These are phyloP conservation scores for Ocimum tenuiflorum DNA, from an alignment of 257 asterid species.

Conservation along the genomic window DNA sequence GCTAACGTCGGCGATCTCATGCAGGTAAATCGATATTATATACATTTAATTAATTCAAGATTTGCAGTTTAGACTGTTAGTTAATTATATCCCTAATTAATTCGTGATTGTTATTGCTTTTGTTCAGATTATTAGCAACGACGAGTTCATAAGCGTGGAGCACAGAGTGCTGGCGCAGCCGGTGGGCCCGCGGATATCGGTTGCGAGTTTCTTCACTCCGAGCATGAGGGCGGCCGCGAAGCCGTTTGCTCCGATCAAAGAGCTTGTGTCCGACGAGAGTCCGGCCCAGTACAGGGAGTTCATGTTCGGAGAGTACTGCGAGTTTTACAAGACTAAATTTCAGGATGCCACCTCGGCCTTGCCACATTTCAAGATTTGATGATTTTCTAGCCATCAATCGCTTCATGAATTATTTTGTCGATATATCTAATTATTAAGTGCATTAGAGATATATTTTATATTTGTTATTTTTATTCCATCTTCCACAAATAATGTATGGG, in stretches of 20 bases:
- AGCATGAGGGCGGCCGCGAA: constrained; percentile 18
- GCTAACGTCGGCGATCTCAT: too few relatives aligned
- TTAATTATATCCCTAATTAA: too few relatives aligned
- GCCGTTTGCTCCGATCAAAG: constrained; percentile 33
- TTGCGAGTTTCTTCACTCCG: constrained; percentile 32
- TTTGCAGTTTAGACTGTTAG: not conserved
- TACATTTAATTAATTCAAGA: too few relatives aligned
- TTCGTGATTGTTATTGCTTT: too few relatives aligned
- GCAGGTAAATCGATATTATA: too few relatives aligned
- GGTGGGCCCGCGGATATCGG: constrained; percentile 33
- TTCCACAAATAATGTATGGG: too few relatives aligned
- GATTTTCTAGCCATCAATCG: too few relatives aligned
- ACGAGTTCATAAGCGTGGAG: constrained; percentile 35
- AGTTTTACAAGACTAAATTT: constrained; percentile 21
- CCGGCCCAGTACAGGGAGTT: constrained; percentile 27
- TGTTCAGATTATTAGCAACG: constrained; percentile 31
- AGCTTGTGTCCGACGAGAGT: constrained; percentile 20
- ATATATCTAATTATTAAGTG: too few relatives aligned
- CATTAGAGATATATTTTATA: too few relatives aligned
- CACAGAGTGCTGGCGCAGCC: constrained; percentile 34
- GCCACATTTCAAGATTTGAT: constrained; percentile 23
- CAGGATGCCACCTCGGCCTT: constrained; percentile 14
- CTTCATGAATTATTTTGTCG: too few relatives aligned
- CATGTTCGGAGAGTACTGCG: constrained; percentile 16
- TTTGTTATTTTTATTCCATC: too few relatives aligned